Evolutionary conservation across 192 early-diverging fungal genomes (phyloP).

Genomic region (Entomortierella beljakovae): DNA sequence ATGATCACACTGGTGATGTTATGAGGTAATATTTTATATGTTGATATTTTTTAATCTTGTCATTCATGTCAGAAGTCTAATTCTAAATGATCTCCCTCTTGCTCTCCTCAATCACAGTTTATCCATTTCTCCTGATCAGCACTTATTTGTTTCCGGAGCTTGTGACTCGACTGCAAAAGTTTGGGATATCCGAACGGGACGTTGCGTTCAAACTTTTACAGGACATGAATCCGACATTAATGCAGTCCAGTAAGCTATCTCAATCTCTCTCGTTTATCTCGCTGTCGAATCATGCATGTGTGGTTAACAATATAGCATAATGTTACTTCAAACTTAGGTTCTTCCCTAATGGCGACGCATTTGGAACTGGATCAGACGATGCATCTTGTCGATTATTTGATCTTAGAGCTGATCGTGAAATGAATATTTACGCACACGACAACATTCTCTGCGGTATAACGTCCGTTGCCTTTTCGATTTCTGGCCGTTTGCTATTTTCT

Average conservation of each 20-base stretch:
- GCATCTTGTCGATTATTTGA: slow-evolving; percentile 98
- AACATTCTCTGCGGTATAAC: slow-evolving; percentile 99
- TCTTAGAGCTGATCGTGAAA: slow-evolving; percentile 96
- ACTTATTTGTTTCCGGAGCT: slow-evolving; percentile 97
- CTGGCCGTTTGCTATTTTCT: slow-evolving; percentile 96
- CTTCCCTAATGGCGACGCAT: slow-evolving; percentile 98
- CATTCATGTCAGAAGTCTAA: not conserved
- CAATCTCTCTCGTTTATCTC: not conserved
- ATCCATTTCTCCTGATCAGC: slow-evolving; percentile 92
- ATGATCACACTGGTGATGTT: slow-evolving; percentile 98
- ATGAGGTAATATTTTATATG: slow-evolving; percentile 73
- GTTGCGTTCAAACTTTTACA: slow-evolving; percentile 98
- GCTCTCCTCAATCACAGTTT: slow-evolving; percentile 60
- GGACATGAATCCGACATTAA: slow-evolving; percentile 99
- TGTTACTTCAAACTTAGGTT: slow-evolving; percentile 67
- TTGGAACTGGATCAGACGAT: slow-evolving; percentile 98
- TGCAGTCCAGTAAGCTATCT: slow-evolving; percentile 85
- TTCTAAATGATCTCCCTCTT: not conserved
- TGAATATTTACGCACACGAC: slow-evolving; percentile 98
- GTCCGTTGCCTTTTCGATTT: slow-evolving; percentile 96
- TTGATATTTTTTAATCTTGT: not conserved
- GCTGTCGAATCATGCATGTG: not conserved
- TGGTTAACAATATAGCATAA: not conserved
- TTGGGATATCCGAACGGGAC: slow-evolving; percentile 97
- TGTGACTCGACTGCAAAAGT: slow-evolving; percentile 99